Percentiles rank a stretch among this genome's conserved stretches.
These are phyloP conservation scores for Dichotomopilus funicola DNA, from an alignment of 2,329 filamentous ascomycete genomes.

Conservation along the genomic window DNA sequence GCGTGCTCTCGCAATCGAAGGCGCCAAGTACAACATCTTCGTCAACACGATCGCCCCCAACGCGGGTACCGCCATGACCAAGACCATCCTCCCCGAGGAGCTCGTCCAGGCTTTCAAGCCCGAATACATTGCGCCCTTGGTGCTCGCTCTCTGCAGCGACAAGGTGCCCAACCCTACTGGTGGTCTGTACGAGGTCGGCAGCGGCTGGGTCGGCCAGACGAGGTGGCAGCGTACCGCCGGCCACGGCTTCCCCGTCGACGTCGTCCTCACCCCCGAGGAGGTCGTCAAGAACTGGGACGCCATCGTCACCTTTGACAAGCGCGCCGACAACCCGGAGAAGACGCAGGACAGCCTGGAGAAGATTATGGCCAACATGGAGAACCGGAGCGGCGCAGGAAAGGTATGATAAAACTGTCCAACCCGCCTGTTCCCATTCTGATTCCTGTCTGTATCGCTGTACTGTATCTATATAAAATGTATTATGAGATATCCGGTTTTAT, in stretches of 20 bases:
- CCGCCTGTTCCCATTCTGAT: slow-evolving; percentile 14
- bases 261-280: slow-evolving; percentile 75
- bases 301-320: slow-evolving; percentile 80
- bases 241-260: slow-evolving; percentile 84
- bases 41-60: slow-evolving; percentile 98
- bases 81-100: slow-evolving; percentile 90
- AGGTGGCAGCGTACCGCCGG: slow-evolving; percentile 92
- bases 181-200: slow-evolving; percentile 87
- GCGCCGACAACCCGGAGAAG: slow-evolving; percentile 80
- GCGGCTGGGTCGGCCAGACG: slow-evolving; percentile 85
- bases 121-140: slow-evolving; percentile 91
- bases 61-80: slow-evolving; percentile 91
- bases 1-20: slow-evolving; percentile 84
- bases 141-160: slow-evolving; percentile 78
- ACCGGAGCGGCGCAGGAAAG: slow-evolving; percentile 57
- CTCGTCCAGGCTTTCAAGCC: slow-evolving; percentile 99
- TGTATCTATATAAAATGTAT: slow-evolving; percentile 9
- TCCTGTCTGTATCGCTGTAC: slow-evolving; percentile 8
- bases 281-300: slow-evolving; percentile 68
- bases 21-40: slow-evolving; percentile 94
- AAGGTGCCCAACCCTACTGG: slow-evolving; percentile 80
- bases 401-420: slow-evolving; percentile 43
- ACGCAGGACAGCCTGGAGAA: slow-evolving; percentile 70
- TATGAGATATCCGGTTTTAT: slow-evolving; percentile 11
- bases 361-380: slow-evolving; percentile 74